Evolutionary conservation across 345 rosid species (phyloP).

Genomic region (Mercurialis annua): DNA sequence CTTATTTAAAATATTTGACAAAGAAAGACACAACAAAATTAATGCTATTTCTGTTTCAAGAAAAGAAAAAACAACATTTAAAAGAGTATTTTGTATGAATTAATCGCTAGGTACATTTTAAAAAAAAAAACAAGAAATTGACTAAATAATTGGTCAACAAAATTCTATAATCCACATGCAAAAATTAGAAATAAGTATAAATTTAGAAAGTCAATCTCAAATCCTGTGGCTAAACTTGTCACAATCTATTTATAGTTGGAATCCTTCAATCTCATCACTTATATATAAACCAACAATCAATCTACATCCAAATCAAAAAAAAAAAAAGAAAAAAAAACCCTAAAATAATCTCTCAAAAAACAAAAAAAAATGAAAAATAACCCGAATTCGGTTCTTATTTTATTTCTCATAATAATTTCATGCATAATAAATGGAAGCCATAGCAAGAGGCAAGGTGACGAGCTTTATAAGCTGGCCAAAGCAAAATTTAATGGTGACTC

Average conservation of each 20-base stretch:
- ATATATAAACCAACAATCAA: not conserved
- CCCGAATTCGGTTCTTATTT: constrained; percentile 6
- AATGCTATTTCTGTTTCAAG: no score
- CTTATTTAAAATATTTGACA: no score
- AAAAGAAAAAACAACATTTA: no score
- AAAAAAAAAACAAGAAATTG: no score
- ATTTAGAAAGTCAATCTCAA: not conserved
- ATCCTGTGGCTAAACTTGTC: no score
- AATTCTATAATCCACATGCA: no score
- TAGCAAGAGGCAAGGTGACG: constrained; percentile 28
- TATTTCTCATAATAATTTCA: constrained; percentile 17
- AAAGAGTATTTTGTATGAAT: no score
- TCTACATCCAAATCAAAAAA: not conserved
- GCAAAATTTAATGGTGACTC: constrained; percentile 25
- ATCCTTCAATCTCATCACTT: no score
- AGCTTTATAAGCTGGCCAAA: constrained; percentile 30
- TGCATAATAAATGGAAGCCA: constrained; percentile 1
- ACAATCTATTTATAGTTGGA: no score
- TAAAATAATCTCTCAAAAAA: not conserved
- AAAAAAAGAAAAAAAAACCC: not conserved
- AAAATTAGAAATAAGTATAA: not conserved
- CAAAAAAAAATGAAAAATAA: constrained; percentile 7
- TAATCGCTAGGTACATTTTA: no score
- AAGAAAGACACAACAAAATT: not conserved
- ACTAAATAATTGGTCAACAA: no score